A percentile compares a stretch with the other conserved stretches of the same genome.
phyloP scores from a whole-genome alignment of 306 rosid genomes.

The Gastrolobium villosum region DNA sequence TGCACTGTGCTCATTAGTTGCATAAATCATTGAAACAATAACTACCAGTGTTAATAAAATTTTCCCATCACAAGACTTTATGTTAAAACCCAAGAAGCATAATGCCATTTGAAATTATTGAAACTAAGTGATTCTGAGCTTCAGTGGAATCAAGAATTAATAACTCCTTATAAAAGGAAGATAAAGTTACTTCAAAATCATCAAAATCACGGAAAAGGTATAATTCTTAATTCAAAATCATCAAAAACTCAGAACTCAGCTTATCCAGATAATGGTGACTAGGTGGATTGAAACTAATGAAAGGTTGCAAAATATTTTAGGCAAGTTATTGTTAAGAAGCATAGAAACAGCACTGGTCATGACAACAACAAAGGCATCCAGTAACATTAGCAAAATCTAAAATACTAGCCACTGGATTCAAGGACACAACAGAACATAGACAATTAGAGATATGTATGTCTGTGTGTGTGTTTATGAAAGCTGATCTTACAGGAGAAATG shows the following conservation, averaged over 20 bases:
- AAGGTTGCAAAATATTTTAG: neutral
- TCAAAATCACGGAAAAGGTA: no score
- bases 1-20: slow-evolving; percentile 9
- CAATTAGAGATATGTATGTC: neutral
- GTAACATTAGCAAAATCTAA: neutral
- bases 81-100: slow-evolving; percentile 9
- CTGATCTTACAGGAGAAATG: neutral
- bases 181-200: slow-evolving; percentile 11
- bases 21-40: slow-evolving; percentile 15
- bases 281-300: slow-evolving; percentile 18
- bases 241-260: slow-evolving; percentile 11
- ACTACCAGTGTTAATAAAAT: neutral
- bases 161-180: neutral
- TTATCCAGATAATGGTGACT: slow-evolving; percentile 4
- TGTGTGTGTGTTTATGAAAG: neutral
- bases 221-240: slow-evolving; percentile 15
- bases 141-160: neutral
- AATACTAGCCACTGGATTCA: neutral
- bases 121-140: neutral
- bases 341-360: neutral
- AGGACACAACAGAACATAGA: neutral
- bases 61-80: neutral
- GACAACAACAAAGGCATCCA: slow-evolving; percentile 1
- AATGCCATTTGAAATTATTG: neutral
- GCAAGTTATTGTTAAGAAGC: neutral